Percentiles rank a stretch among this genome's conserved stretches.
Evolutionary conservation across 2,329 filamentous ascomycete genomes (phyloP).

Genomic region (Hansfordia pulvinata): DNA sequence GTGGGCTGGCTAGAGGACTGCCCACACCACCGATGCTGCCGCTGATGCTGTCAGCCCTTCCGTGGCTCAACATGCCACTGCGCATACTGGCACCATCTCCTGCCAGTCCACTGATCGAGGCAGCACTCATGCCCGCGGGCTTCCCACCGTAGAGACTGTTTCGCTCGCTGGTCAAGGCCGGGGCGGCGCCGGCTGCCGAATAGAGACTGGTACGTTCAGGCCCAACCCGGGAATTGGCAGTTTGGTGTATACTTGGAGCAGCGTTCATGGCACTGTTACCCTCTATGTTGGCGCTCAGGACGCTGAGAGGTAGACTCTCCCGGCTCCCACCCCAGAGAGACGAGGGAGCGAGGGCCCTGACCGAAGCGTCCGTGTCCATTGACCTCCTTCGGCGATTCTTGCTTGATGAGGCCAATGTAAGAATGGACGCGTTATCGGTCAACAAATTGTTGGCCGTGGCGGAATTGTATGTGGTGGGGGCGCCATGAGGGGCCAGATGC

Average conservation of each 20-base stretch:
- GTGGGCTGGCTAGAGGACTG: constrained; percentile 49
- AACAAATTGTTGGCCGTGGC: constrained; percentile 72
- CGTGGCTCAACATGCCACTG: constrained; percentile 65
- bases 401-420: constrained; percentile 72
- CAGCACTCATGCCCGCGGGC: too few relatives aligned
- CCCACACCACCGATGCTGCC: constrained; percentile 55
- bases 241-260: constrained; percentile 40
- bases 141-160: constrained; percentile 64
- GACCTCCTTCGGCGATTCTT: constrained; percentile 66
- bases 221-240: constrained; percentile 21
- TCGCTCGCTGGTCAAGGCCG: constrained; percentile 57
- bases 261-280: constrained; percentile 23
- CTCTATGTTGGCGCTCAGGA: constrained; percentile 60
- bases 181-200: constrained; percentile 55
- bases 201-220: constrained; percentile 71
- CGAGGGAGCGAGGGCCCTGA: constrained; percentile 70
- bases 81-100: constrained; percentile 66
- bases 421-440: constrained; percentile 74
- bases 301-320: constrained; percentile 66
- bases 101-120: too few relatives aligned
- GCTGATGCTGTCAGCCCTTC: constrained; percentile 67
- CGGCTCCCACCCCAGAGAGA: constrained; percentile 73
- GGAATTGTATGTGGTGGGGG: constrained; percentile 61
- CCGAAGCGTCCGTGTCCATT: constrained; percentile 75
- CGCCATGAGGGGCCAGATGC: constrained; percentile 44